Base-by-base conservation (phyloP, 2,329 filamentous ascomycete genomes). In the Metarhizium guizhouense region DNA sequence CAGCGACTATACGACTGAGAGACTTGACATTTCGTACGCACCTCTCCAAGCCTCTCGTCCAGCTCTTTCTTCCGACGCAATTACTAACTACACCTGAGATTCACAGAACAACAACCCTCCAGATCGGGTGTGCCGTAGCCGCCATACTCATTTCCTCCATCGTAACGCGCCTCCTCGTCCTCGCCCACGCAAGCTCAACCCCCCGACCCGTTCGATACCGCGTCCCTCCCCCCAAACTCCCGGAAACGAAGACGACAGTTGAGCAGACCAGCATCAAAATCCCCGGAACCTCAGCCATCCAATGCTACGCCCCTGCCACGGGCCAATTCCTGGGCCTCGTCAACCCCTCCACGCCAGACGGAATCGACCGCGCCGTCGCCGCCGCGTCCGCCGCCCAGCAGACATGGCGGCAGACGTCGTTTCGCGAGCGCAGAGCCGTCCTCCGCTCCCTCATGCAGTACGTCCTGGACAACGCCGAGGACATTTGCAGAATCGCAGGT, bases 251-350 rank as follows among this genome's bases (percentile, higher is more conserved):
- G 55, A 75, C 78, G 61, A 74, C 82, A 38, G 75, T 90, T 40
- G 76, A 84, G 14, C 68, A 78, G 40, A 78, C 86, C 1, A 76
- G 76, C 18, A 76, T 90, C 67, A 87, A 85, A 72, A 77, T 82
- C n/a, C 68, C 82, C 1, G 84, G 83, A 16, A 84, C 83, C 43
- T 79, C 81, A 1, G 80, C 84, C 7, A 85, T 95, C 58, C 88
- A 90, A 72, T 95, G 90, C 73, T 94, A 94, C 70, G 88, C 87
- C 47, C 94, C 94, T 1, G 93, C 93, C 2, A 96, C 91, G 29
- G 94, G 94, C 59, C 82, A 88, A 65, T 82, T 90, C 57, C 83
- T 99, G 30, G 91, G 90, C 54, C 78, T 83, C 61, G 79, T 93
- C 70, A 89, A 88, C 69, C 89, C 93, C 18, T 83, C 85, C 8